These are phyloP conservation scores for Zymoseptoria ardabiliae DNA, from an alignment of 2,329 filamentous ascomycete genomes.

Conservation along the genomic window DNA sequence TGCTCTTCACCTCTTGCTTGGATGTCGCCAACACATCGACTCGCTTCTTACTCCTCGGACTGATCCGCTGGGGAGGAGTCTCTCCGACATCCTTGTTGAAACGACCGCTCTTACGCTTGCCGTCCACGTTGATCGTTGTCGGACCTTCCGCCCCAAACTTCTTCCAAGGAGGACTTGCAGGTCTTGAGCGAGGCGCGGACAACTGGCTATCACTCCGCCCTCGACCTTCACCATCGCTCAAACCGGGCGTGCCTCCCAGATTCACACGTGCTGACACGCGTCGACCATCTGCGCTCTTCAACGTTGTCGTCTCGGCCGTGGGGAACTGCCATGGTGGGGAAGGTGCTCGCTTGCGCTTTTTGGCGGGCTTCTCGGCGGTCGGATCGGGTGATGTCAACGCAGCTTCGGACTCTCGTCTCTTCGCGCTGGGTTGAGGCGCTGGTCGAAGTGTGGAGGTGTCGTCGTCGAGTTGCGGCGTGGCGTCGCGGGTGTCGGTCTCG, in stretches of 20 bases:
- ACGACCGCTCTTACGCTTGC: conserved; percentile 54
- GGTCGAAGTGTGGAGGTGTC: conserved; percentile 17
- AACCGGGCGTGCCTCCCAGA: conserved; percentile 15
- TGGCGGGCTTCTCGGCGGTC: conserved; percentile 34
- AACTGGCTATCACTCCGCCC: conserved; percentile 20
- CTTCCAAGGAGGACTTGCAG: conserved; percentile 87
- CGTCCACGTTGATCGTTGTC: conserved; percentile 66
- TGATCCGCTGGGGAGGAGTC: conserved; percentile 22
- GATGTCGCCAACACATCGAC: conserved; percentile 18
- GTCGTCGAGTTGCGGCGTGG: conserved; percentile 3
- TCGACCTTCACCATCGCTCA: conserved; percentile 20
- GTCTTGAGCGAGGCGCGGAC: conserved; percentile 33
- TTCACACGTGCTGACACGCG: conserved; percentile 27
- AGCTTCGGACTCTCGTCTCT: conserved; percentile 23
- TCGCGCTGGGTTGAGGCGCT: conserved; percentile 23
- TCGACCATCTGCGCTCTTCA: conserved; percentile 28
- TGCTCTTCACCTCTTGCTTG: conserved; percentile 15
- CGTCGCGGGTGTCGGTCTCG: conserved; percentile 1
- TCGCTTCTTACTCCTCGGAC: conserved; percentile 26
- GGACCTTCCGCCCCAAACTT: conserved; percentile 76
- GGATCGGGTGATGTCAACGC: conserved; percentile 11
- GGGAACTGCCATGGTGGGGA: conserved; percentile 30
- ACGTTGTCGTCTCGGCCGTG: conserved; percentile 21
- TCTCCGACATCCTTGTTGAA: conserved; percentile 37
- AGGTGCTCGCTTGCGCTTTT: conserved; percentile 51